A percentile compares a stretch with the other conserved stretches of the same genome.
These are phyloP conservation scores for Candida smagusa DNA, from an alignment of 1,139 yeast species.

Conservation along the genomic window DNA sequence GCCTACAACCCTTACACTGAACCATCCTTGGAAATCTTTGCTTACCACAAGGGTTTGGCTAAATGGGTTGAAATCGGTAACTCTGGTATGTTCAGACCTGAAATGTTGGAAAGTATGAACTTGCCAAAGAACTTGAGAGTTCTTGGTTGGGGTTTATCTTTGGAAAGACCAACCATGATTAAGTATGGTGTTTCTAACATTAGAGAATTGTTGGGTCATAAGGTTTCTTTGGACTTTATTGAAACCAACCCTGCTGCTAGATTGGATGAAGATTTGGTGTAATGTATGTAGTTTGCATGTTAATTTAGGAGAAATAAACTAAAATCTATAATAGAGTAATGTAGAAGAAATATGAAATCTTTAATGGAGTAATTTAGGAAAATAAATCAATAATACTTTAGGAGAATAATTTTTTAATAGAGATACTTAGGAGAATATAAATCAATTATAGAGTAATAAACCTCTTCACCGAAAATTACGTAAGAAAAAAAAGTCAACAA, in stretches of 20 bases:
- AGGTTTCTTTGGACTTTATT: conserved; percentile 87
- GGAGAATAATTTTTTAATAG: too few species aligned
- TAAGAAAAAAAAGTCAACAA: not conserved
- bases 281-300: conserved; percentile 2
- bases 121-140: conserved; percentile 92
- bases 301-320: not conserved
- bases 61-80: conserved; percentile 99
- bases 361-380: too few species aligned
- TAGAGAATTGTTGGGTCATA: conserved; percentile 92
- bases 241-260: conserved; percentile 98
- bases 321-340: not conserved
- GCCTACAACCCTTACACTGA: conserved; percentile 99
- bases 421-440: too few species aligned
- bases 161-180: conserved; percentile 99
- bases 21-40: conserved; percentile 96
- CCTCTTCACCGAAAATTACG: too few species aligned
- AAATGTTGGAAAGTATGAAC: conserved; percentile 98
- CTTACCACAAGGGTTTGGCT: conserved; percentile 90
- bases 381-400: too few species aligned
- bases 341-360: too few species aligned
- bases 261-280: conserved; percentile 60
- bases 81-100: conserved; percentile 99
- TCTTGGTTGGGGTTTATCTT: conserved; percentile 94
- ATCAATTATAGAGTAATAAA: too few species aligned
- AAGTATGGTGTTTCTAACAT: conserved; percentile 94